phyloP scores from a whole-genome alignment of 1,139 yeast species.

The Candida sanyaensis region DNA sequence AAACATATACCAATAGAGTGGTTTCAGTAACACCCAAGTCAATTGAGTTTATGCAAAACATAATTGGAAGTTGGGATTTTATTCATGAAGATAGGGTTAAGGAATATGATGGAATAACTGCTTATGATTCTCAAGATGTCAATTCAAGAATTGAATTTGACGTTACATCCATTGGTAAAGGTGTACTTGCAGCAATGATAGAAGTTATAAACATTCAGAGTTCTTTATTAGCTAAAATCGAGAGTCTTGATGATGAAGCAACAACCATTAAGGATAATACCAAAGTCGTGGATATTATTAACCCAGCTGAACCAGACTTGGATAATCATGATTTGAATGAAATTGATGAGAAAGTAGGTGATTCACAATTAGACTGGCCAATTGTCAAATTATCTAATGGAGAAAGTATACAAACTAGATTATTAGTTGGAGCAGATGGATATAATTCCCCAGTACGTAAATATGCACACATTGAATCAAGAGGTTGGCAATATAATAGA shows the following conservation, averaged over 20 bases:
- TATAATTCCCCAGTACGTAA: conserved; percentile 90
- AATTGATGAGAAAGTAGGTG: conserved; percentile 20
- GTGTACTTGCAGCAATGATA: conserved; percentile 74
- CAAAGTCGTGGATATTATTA: conserved; percentile 57
- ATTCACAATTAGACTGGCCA: conserved; percentile 67
- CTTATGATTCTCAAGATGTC: conserved; percentile 78
- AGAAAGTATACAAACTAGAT: conserved; percentile 60
- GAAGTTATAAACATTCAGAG: conserved; percentile 86
- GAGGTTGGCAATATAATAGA: conserved; percentile 91
- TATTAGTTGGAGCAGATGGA: conserved; percentile 94
- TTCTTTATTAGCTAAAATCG: conserved; percentile 58
- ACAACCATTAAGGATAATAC: conserved; percentile 60
- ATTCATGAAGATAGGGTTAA: conserved; percentile 71
- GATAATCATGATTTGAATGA: conserved; percentile 19
- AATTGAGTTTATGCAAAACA: conserved; percentile 58
- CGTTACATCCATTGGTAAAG: conserved; percentile 44
- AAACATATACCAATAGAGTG: conserved; percentile 71
- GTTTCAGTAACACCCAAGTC: conserved; percentile 86
- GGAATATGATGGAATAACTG: conserved; percentile 77
- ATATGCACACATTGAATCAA: conserved; percentile 76
- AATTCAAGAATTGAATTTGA: conserved; percentile 71
- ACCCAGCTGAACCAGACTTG: conserved; percentile 19
- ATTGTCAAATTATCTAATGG: conserved; percentile 71
- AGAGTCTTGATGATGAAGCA: conserved; percentile 46
- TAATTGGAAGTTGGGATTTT: conserved; percentile 76